Conservation (phyloP, 352 stramenopile species). For the Globisporangium middletonii region DNA sequence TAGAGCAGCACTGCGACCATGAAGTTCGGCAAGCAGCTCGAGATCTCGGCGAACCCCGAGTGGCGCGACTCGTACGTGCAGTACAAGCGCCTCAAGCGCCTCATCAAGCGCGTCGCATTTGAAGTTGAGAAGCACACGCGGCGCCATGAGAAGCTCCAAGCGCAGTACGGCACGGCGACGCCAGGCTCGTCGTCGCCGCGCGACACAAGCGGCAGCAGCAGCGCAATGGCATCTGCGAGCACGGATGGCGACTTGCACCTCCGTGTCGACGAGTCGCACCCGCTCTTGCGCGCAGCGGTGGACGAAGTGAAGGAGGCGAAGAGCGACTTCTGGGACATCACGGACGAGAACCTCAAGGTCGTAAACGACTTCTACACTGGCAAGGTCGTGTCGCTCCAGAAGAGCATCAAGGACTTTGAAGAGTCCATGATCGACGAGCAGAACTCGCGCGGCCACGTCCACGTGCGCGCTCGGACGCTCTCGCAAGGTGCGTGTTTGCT, state of each 20-base stretch:
- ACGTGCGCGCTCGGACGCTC: constrained; percentile 46
- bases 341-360: constrained; percentile 70
- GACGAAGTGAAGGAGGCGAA: constrained; percentile 71
- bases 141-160: constrained; percentile 47
- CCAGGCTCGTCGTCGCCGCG: constrained; percentile 7
- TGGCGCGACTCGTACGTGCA: constrained; percentile 89
- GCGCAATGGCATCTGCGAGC: background rate
- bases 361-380: constrained; percentile 83
- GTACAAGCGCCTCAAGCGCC: constrained; percentile 89
- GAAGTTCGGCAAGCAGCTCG: constrained; percentile 93
- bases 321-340: constrained; percentile 80
- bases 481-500: constrained; percentile 41
- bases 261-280: constrained; percentile 57
- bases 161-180: constrained; percentile 11
- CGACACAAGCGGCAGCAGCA: background rate
- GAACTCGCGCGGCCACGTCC: constrained; percentile 70
- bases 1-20: constrained; percentile 29
- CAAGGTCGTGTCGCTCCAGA: constrained; percentile 60
- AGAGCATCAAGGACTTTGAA: constrained; percentile 76
- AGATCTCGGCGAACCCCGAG: constrained; percentile 84
- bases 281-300: constrained; percentile 37
- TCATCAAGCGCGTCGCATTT: constrained; percentile 89
- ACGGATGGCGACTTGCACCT: constrained; percentile 23
- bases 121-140: constrained; percentile 78
- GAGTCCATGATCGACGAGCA: constrained; percentile 56